Base-by-base conservation (phyloP, 2,329 filamentous ascomycete genomes). In the Lasiodiplodia hormozganensis region DNA sequence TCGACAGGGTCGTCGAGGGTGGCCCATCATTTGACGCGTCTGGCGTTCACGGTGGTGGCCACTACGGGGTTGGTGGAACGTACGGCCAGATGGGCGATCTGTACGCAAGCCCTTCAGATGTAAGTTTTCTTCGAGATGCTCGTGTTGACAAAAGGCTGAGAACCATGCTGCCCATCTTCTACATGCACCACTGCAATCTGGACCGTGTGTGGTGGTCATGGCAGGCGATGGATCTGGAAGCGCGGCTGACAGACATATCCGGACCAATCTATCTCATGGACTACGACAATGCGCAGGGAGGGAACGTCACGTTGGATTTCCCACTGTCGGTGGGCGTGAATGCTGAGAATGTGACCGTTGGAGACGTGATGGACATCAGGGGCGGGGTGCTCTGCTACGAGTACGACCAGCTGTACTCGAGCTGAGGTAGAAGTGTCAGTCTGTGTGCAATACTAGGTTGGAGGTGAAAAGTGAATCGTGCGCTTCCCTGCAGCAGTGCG, bases 141-240 rank as follows among this genome's bases (percentile, higher is more conserved):
- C 43, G 80, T 8, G 82, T 81, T 16, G 82, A 83, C 68, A 77
- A 78, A 1, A 81, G 78, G 85, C 73, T 73, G 83, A 38, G 82
- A 80, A 65, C 79, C 1, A 82, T 75, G 11, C 82, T 85, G 52
- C 82, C 82, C 2, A 76, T 52, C 4, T 64, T 68, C 36, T 68
- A 64, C 72, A 75, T 83, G 34, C 83, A 85, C 71, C 84, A 85
- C 68, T 78, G 77, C 4, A 81, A 81, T 74, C 81, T 86, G 31
- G 84, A 86, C 71, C 78, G 83, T 2, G 72, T 79, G 4, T 86
- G 79, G 75, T 84, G 82, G 82, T 83, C 82, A 14, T 86, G 84
- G 84, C 84, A 86, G 73, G 83, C 81, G 67, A 72, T 81, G 64
- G 79, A 84, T 53, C 72, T 78, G 47, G 71, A 73, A 54, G 74